Conservation (phyloP, 306 rosid genomes). For the Vachellia pachyceras region DNA sequence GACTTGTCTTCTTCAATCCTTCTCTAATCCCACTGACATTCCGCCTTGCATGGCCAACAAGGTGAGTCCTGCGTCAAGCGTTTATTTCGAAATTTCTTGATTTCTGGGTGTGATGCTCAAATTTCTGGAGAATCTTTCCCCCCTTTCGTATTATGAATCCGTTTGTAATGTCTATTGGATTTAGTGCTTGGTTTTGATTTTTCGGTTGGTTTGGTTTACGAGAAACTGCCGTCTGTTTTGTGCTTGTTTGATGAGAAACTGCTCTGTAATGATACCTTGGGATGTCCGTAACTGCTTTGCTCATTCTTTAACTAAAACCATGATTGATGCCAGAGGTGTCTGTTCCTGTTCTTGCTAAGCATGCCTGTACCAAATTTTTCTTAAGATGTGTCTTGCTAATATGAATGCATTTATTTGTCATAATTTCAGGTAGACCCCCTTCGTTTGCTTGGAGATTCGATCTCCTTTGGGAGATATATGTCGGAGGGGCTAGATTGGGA, state of each 20-base stretch:
- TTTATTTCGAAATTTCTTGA: not conserved
- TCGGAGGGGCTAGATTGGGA: slow-evolving; percentile 82
- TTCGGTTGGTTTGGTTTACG: slow-evolving; percentile 12
- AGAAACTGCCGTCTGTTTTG: slow-evolving; percentile 24
- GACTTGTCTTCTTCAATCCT: slow-evolving; percentile 62
- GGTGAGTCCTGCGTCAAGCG: slow-evolving; percentile 43
- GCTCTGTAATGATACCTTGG: slow-evolving; percentile 8
- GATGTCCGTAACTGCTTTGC: slow-evolving; percentile 33
- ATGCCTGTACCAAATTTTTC: not conserved
- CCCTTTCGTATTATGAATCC: not conserved
- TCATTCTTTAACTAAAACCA: too few relatives aligned
- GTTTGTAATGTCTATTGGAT: not conserved
- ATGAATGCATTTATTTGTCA: not conserved
- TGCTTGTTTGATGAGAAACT: slow-evolving; percentile 21
- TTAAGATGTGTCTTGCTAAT: not conserved
- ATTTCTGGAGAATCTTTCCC: not conserved
- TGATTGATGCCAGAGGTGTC: not conserved
- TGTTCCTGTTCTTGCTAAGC: not conserved
- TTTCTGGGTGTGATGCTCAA: slow-evolving; percentile 1
- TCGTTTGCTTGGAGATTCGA: slow-evolving; percentile 70
- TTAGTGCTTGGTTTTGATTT: slow-evolving; percentile 27
- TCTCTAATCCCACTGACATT: slow-evolving; percentile 59
- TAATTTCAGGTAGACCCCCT: slow-evolving; percentile 59
- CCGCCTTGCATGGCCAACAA: slow-evolving; percentile 49
- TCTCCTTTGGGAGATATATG: slow-evolving; percentile 89